phyloP scores from a whole-genome alignment of 352 stramenopile genomes.

The Pythium rhizo-oryzae region DNA sequence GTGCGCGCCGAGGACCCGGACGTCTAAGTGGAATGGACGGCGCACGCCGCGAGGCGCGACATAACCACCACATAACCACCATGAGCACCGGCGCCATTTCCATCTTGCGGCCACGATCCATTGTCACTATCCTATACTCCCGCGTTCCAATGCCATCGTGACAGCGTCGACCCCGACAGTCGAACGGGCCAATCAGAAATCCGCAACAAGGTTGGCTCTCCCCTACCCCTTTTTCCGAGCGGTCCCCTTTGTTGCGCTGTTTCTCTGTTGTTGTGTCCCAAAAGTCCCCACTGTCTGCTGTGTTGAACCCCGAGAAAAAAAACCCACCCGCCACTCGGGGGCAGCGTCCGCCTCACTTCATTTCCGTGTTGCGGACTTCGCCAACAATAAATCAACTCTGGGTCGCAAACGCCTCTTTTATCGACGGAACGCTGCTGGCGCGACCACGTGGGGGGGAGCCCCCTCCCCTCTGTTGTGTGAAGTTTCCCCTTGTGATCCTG shows the following conservation, averaged over 20 bases:
- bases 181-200: not conserved
- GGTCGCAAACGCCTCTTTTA: no score
- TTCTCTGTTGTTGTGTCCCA: conserved; percentile 17
- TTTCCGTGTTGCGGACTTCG: not conserved
- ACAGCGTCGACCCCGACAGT: not conserved
- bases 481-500: conserved; percentile 9
- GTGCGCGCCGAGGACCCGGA: conserved; percentile 4
- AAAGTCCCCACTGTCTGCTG: no score
- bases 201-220: not conserved
- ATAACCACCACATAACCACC: no score
- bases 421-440: no score
- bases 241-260: not conserved
- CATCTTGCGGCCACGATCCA: no score
- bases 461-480: not conserved
- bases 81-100: no score
- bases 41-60: no score
- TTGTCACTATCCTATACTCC: conserved; percentile 2
- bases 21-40: no score
- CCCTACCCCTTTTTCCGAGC: not conserved
- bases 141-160: not conserved
- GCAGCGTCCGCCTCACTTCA: no score
- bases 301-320: not conserved
- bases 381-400: conserved; percentile 1
- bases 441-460: no score
- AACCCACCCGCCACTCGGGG: not conserved